Evolutionary conservation across 2,329 filamentous ascomycete genomes (phyloP), one percentile per base, ranked within the genome.

Genomic region (Colletotrichum sidae): DNA sequence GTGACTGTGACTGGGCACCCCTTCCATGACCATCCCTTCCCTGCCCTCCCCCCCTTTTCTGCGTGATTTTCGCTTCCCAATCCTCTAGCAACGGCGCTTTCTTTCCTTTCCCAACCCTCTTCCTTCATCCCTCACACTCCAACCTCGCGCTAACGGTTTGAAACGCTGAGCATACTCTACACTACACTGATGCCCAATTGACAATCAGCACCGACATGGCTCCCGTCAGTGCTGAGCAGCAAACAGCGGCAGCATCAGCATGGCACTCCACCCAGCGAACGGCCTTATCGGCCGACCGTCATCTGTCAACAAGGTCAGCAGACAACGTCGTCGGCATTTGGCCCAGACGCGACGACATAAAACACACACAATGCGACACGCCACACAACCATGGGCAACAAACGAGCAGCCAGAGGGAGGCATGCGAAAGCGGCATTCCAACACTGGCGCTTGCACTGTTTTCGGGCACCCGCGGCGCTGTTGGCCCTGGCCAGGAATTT

Each of bases 91-190:
- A 44, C 59, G 33, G 41, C 34, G 4, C 8, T 10, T 54, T 55
- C 25, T 42, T 11, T 45, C 55, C 9, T 52, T 56, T 66, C 25
- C 11, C 25, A 53, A 55, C 58, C 51, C 38, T 55, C 44, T 15
- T 46, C 57, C 54, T 25, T 25, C 25, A 25, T 47, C 46, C 46
- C n/a, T 56, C 50, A 59, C 50, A 38, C 37, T 60, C 63, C 58
- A 59, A 65, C 55, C 60, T 63, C 45, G 52, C 57, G 50, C 55
- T 61, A 62, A 58, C 54, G 42, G 55, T 54, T 60, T 70, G 69
- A 70, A 70, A 70, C 69, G 58, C 62, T 59, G 58, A 61, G 34
- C 47, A 44, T 53, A 44, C 68, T 67, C 65, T 67, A 60, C 67
- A 56, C 55, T 67, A 60, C 67, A 56, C 55, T 63, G 64, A 60